Conservation (phyloP, 192 early-diverging fungal species). For the Mortierella claussenii region DNA sequence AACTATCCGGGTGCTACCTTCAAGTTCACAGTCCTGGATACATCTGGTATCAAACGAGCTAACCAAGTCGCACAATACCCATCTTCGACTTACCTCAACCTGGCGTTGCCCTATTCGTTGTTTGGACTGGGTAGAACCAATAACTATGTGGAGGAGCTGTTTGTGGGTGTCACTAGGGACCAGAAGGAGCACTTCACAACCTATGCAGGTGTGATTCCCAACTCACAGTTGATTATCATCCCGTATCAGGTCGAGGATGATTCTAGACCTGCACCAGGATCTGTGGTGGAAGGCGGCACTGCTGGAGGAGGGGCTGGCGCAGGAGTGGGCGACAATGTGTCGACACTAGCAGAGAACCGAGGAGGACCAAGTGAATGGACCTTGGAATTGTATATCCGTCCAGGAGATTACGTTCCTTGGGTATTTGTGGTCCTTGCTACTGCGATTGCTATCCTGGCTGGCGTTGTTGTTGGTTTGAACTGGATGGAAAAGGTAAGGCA, state of each 20-base stretch:
- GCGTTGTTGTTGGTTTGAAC: slow-evolving; percentile 76
- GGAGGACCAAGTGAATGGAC: slow-evolving; percentile 73
- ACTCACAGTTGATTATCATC: slow-evolving; percentile 89
- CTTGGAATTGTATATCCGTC: slow-evolving; percentile 90
- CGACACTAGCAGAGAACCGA: slow-evolving; percentile 3
- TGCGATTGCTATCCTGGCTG: slow-evolving; percentile 75
- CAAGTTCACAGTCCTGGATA: slow-evolving; percentile 90
- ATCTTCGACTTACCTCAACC: slow-evolving; percentile 79
- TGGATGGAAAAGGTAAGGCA: slow-evolving; percentile 77
- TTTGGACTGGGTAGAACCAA: slow-evolving; percentile 94
- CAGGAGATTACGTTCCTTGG: slow-evolving; percentile 83
- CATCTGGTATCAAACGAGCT: slow-evolving; percentile 78
- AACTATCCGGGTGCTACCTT: slow-evolving; percentile 84
- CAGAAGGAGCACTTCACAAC: slow-evolving; percentile 67
- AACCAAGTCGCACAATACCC: slow-evolving; percentile 84
- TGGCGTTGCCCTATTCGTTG: slow-evolving; percentile 83
- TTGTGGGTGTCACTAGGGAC: slow-evolving; percentile 80
- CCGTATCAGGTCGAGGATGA: slow-evolving; percentile 72
- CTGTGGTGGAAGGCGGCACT: background rate
- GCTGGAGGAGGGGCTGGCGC: too few relatives aligned
- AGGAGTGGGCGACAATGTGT: background rate
- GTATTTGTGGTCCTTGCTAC: slow-evolving; percentile 82
- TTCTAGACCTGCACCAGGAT: slow-evolving; percentile 53
- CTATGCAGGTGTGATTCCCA: slow-evolving; percentile 92
- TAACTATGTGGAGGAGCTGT: slow-evolving; percentile 95